Base-by-base conservation (phyloP, 2,329 filamentous ascomycete genomes). In the Biscogniauxia sp. region DNA sequence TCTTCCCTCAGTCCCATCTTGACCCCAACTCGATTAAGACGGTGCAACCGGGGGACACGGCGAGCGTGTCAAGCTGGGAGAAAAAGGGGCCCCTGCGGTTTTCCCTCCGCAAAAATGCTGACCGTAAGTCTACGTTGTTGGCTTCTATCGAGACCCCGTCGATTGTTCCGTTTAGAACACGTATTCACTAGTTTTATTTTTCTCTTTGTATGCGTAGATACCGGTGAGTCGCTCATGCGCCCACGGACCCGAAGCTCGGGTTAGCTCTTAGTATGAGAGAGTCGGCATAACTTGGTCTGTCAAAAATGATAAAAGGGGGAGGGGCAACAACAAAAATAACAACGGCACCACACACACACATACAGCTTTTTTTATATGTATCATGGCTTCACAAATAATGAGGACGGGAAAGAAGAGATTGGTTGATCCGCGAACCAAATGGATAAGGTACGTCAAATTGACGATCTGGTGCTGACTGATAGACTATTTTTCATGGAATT, bases 1-100 rank as follows among this genome's bases (percentile, higher is more conserved):
- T 75, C 41, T 74, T 75, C 62, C 73, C 73, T 1, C 70, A 72
- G 56, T 72, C 73, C 5, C 71, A 74, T 52, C 66, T 75, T 13
- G 72, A 75, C 7, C 71, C 68, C 2, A 62, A 59, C 45, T 68
- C 71, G 51, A 60, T 74, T 54, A 61, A 65, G 61, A 68, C 67
- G 2, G 54, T 67, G 6, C 62, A 69, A n/a, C 62, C 67, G 1
- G 68, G 64, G n/a, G 69, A 71, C 51, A 56, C 60, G 7, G 67
- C 58, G 26, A 74, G 70, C 53, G 63, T 72, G 45, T 65, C 64
- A 26, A 73, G 71, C 55, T 65, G 64, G 63, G 71, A 74, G 60
- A 73, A 70, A 64, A 73, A 70, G 58, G 61, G 64, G 23, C 62
- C 67, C n/a, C 62, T 69, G 2, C 66, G 69, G 23, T 71, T 72